Evolutionary conservation across 768 basidiomycete species (phyloP).

Genomic region (Naganishia onofrii): DNA sequence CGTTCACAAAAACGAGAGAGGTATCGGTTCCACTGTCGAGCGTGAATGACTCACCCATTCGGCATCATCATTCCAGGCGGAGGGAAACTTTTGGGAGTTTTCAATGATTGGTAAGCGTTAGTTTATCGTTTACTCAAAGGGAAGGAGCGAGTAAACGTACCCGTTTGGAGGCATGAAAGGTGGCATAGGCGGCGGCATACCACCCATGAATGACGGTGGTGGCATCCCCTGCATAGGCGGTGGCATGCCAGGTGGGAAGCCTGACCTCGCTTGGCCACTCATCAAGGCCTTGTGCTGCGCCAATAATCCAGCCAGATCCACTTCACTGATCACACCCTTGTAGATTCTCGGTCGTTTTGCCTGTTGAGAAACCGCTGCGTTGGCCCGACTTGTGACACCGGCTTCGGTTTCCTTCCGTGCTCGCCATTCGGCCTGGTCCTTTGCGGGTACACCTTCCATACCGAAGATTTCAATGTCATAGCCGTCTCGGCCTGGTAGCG

Average conservation of each 20-base stretch:
- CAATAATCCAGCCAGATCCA: conserved; percentile 78
- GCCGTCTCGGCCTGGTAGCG: conserved; percentile 90
- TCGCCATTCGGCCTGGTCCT: conserved; percentile 92
- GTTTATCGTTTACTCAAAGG: neutral
- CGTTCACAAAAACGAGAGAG: conserved; percentile 44
- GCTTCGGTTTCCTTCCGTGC: conserved; percentile 91
- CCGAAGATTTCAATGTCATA: conserved; percentile 99
- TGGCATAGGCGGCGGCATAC: conserved; percentile 48
- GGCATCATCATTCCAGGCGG: conserved; percentile 36
- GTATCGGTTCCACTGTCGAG: conserved; percentile 5
- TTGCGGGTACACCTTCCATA: conserved; percentile 95
- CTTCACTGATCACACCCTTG: conserved; percentile 72
- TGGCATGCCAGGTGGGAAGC: neutral
- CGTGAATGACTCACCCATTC: conserved; percentile 22
- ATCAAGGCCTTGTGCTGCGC: conserved; percentile 88
- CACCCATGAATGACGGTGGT: conserved; percentile 42
- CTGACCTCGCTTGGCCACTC: conserved; percentile 56
- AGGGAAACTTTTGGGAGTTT: conserved; percentile 30
- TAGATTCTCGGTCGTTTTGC: conserved; percentile 67
- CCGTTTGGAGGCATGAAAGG: conserved; percentile 36
- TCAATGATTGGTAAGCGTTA: conserved; percentile 29
- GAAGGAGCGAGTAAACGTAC: neutral
- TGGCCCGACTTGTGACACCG: conserved; percentile 59
- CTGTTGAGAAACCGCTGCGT: conserved; percentile 55
- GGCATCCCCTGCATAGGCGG: conserved; percentile 50